Evolutionary conservation across 176 grass and related monocot genomes (phyloP), one percentile per base, ranked within the genome.

Genomic region (Carex myosuroides): DNA sequence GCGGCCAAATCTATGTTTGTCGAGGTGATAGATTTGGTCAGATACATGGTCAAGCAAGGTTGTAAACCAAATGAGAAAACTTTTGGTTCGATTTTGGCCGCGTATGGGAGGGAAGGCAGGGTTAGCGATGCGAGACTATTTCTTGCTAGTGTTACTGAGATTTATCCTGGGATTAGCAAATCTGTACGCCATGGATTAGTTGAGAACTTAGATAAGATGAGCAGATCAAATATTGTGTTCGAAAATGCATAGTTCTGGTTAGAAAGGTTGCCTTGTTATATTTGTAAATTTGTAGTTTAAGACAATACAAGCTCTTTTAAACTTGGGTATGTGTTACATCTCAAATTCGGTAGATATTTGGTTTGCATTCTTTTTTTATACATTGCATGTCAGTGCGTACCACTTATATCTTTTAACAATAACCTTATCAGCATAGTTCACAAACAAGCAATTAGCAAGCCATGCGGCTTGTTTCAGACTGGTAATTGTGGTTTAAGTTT

Each of bases 31-130:
- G 92, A 98, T 86, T 82, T 95, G 52, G 85, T 93, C 60, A 58
- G 83, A 21, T 98, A 95, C 44, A 88, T 95, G 96, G 74, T 90
- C 64, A 66, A 86, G 58, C 89, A 89, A 75, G 89, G 85, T 3
- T 95, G 96, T 89, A 95, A 81, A 69, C 96, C 96, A 55, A 90
- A 95, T 63, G 84, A 91, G 72, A 98, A 85, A 84, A 95, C 96
- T 30, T 98, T 83, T 73, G 85, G 89, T 84, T 90, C 91, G 54
- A 90, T 98, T 86, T 52, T 98, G 67, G 72, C 89, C 67, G 90
- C 86, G 20, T 94, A 91, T 68, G 88, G 83, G 79, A 94, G 78
- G 72, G 81, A 89, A 61, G 87, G 87, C 84, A 92, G 68, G 78
- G 73, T 91, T 17, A 82, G 53, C 18, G 92, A 97, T 81, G 94